phyloP scores from a whole-genome alignment of 129 eudicot species.

The Tanacetum coccineum region DNA sequence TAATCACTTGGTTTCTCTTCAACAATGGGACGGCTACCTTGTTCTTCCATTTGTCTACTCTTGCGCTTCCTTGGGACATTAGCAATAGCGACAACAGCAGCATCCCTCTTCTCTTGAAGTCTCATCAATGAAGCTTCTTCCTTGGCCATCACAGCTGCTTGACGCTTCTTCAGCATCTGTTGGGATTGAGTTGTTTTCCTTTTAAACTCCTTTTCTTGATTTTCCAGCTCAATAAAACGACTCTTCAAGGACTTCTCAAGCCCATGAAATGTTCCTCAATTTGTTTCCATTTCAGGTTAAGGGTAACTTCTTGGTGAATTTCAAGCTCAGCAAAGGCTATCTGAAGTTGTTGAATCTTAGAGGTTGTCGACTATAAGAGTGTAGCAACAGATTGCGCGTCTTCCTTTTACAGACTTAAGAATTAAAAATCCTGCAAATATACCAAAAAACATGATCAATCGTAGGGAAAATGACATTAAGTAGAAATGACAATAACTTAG shows the following conservation, averaged over 20 bases:
- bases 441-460: too few relatives aligned
- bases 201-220: slow-evolving; percentile 87
- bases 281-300: slow-evolving; percentile 94
- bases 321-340: slow-evolving; percentile 97
- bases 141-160: slow-evolving; percentile 76
- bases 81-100: slow-evolving; percentile 67
- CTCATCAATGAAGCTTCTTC: slow-evolving; percentile 71
- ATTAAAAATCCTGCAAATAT: too few relatives aligned
- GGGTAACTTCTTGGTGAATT: slow-evolving; percentile 88
- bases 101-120: slow-evolving; percentile 91
- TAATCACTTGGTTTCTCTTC: slow-evolving; percentile 51
- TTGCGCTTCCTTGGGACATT: slow-evolving; percentile 45
- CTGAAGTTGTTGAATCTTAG: slow-evolving; percentile 94
- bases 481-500: too few relatives aligned
- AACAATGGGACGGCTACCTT: slow-evolving; percentile 17
- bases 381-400: slow-evolving; percentile 64
- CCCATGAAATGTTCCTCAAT: slow-evolving; percentile 93
- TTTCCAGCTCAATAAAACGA: slow-evolving; percentile 89
- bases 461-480: too few relatives aligned
- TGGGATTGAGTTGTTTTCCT: slow-evolving; percentile 62
- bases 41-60: slow-evolving; percentile 35
- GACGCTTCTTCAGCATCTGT: slow-evolving; percentile 63
- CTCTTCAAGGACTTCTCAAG: slow-evolving; percentile 88
- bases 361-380: slow-evolving; percentile 83
- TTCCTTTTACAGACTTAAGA: slow-evolving; percentile 58